phyloP scores from a whole-genome alignment of 768 basidiomycete genomes.

The Suillus variegatus region DNA sequence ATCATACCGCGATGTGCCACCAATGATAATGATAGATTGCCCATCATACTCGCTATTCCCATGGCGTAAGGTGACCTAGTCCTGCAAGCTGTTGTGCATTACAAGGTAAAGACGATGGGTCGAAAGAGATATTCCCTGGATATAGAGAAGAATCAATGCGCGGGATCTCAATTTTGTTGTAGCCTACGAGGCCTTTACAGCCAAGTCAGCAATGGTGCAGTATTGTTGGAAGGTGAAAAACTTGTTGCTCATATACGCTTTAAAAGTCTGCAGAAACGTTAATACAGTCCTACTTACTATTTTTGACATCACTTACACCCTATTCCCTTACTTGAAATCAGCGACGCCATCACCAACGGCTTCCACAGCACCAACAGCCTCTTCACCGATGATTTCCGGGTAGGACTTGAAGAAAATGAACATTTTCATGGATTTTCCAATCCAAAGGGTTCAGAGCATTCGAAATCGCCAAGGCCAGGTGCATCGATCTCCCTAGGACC shows the following conservation, averaged over 20 bases:
- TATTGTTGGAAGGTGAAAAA: constrained; percentile 31
- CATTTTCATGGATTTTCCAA: constrained; percentile 21
- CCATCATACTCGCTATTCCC: too few species aligned
- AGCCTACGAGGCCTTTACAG: constrained; percentile 13
- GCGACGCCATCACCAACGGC: constrained; percentile 41
- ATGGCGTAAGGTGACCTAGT: constrained; percentile 13
- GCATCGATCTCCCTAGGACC: constrained; percentile 25
- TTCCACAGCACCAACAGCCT: constrained; percentile 40
- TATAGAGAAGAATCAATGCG: constrained; percentile 15
- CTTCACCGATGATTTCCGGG: constrained; percentile 39
- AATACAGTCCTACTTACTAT: neutral
- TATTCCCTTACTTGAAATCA: constrained; percentile 37
- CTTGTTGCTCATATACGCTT: constrained; percentile 8
- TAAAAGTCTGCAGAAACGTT: constrained; percentile 11
- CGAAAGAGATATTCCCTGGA: constrained; percentile 36
- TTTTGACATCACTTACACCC: constrained; percentile 27
- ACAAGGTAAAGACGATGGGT: constrained; percentile 37
- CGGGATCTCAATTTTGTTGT: neutral
- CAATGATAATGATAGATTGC: too few species aligned
- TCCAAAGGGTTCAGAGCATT: constrained; percentile 49
- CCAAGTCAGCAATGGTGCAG: constrained; percentile 23
- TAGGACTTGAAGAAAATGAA: constrained; percentile 29
- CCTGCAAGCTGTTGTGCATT: constrained; percentile 27
- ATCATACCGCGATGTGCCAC: constrained; percentile 34
- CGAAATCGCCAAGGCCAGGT: constrained; percentile 43